phyloP scores from a whole-genome alignment of 169 alveolate species.

The Cryptosporidium muris region DNA sequence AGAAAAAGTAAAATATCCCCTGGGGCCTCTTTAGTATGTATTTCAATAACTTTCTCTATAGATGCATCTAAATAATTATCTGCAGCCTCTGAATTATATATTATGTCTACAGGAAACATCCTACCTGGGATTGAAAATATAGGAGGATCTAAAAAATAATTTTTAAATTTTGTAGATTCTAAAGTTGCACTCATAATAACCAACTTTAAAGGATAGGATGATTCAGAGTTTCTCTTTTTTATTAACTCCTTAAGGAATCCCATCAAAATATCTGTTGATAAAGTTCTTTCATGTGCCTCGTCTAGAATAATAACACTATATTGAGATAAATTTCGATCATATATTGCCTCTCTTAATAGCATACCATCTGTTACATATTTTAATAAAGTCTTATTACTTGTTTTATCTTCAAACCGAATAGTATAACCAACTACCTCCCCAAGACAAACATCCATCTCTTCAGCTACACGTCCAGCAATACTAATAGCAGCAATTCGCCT shows the following conservation, averaged over 20 bases:
- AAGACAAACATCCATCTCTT: constrained; percentile 93
- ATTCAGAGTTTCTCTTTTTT: constrained; percentile 82
- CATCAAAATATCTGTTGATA: constrained; percentile 96
- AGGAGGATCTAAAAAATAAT: constrained; percentile 94
- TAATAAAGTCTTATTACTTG: constrained; percentile 86
- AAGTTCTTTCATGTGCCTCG: constrained; percentile 99
- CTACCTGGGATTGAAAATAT: constrained; percentile 97
- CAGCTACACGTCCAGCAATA: constrained; percentile 98
- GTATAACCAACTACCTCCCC: constrained; percentile 95
- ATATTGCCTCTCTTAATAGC: constrained; percentile 96
- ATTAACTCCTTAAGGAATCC: constrained; percentile 94
- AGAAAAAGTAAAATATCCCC: constrained; percentile 84
- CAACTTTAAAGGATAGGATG: constrained; percentile 82
- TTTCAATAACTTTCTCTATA: constrained; percentile 87
- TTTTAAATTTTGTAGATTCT: constrained; percentile 94
- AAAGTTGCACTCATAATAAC: constrained; percentile 98
- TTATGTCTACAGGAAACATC: constrained; percentile 96
- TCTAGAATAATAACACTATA: constrained; percentile 94
- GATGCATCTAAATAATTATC: constrained; percentile 94
- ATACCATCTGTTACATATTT: constrained; percentile 98
- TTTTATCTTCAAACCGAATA: constrained; percentile 97
- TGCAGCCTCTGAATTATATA: constrained; percentile 93
- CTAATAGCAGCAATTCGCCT: constrained; percentile 99
- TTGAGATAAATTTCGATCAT: constrained; percentile 87
- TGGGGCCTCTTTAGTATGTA: constrained; percentile 92